Percentiles rank a stretch among this genome's conserved stretches.
Conservation (phyloP, 2,329 filamentous ascomycete genomes). For the Aureobasidium namibiae region DNA sequence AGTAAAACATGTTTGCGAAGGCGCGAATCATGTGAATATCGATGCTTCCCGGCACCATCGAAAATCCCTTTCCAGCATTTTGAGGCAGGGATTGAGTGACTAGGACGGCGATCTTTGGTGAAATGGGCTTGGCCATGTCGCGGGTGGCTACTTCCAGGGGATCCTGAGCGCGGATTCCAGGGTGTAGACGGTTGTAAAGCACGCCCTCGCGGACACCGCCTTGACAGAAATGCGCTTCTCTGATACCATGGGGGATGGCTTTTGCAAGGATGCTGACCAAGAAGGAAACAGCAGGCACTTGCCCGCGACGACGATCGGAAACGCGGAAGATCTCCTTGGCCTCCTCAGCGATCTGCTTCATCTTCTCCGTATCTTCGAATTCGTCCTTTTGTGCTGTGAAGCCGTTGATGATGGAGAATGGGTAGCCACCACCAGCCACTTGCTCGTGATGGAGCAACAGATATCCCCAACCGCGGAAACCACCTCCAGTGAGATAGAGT, state of each 20-base stretch:
- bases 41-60: conserved; percentile 21
- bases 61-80: neutral
- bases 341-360: conserved; percentile 33
- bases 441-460: conserved; percentile 70
- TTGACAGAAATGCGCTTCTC: conserved; percentile 67
- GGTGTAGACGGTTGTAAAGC: conserved; percentile 59
- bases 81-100: conserved; percentile 39
- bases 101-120: conserved; percentile 34
- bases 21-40: conserved; percentile 38
- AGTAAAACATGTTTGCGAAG: conserved; percentile 48
- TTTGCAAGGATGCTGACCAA: conserved; percentile 67
- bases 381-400: conserved; percentile 57
- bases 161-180: conserved; percentile 49
- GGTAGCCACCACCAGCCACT: conserved; percentile 65
- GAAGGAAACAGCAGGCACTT: conserved; percentile 76
- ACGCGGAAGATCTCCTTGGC: conserved; percentile 54
- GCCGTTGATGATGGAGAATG: conserved; percentile 72
- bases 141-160: conserved; percentile 55
- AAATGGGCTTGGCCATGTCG: conserved; percentile 33
- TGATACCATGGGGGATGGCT: conserved; percentile 57
- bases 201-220: conserved; percentile 75
- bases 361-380: conserved; percentile 50
- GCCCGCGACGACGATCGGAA: conserved; percentile 67
- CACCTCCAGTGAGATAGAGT: conserved; percentile 81
- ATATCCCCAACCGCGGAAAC: conserved; percentile 85